Conservation (phyloP, 805 yeast genomes). For the Metschnikowia gruessii region DNA sequence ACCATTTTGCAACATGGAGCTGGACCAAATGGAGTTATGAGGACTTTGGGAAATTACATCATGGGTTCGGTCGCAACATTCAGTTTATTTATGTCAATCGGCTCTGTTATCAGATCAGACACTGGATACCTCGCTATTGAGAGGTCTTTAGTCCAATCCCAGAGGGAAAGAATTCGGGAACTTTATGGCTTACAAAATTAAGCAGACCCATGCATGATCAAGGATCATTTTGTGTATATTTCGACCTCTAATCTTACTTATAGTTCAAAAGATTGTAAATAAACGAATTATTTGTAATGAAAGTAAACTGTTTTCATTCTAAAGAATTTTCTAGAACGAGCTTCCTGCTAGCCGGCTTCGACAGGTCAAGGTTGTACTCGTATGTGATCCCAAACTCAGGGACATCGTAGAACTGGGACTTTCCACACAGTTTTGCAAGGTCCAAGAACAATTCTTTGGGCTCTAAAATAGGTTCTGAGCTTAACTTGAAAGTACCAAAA, state of each 20-base stretch:
- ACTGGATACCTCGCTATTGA: constrained; percentile 28
- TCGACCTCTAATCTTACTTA: not conserved
- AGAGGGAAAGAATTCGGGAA: constrained; percentile 18
- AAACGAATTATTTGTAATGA: not conserved
- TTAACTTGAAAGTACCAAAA: constrained; percentile 92
- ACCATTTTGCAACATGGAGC: constrained; percentile 91
- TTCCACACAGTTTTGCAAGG: constrained; percentile 41
- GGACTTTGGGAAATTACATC: constrained; percentile 95
- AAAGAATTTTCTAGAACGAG: not conserved
- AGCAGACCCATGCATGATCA: not conserved
- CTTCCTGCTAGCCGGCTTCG: constrained; percentile 1
- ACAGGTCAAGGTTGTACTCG: constrained; percentile 39
- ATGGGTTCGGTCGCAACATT: constrained; percentile 96
- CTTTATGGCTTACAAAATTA: constrained; percentile 18
- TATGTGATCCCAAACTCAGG: constrained; percentile 79
- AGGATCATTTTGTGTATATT: constrained; percentile 5
- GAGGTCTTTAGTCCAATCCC: constrained; percentile 17
- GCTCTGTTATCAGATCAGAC: constrained; percentile 87
- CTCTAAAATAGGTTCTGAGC: constrained; percentile 84
- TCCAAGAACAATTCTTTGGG: constrained; percentile 62
- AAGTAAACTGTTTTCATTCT: too few relatives aligned
- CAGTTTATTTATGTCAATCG: constrained; percentile 94
- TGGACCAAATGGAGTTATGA: constrained; percentile 97
- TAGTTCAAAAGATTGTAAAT: constrained; percentile 5
- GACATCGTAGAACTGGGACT: constrained; percentile 44